Conservation (phyloP, 1,284 basidiomycete genomes). For the Cryptococcus sp. region DNA sequence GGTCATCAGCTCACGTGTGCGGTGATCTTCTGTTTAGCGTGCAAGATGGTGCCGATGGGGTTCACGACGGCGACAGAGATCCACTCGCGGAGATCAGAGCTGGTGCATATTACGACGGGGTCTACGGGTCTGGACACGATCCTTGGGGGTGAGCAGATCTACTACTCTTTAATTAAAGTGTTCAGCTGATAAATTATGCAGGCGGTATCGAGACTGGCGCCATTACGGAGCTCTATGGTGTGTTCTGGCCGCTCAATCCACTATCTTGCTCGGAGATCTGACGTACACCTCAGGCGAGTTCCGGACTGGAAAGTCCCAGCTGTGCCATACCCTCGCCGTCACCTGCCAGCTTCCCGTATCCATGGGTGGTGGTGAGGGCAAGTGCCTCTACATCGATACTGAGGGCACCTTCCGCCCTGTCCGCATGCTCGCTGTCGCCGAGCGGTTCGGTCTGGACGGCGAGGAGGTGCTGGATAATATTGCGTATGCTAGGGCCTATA, state of each 20-base stretch:
- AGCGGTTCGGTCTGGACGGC: conserved; percentile 90
- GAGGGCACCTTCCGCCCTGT: conserved; percentile 98
- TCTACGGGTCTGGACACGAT: conserved; percentile 94
- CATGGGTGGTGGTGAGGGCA: conserved; percentile 99
- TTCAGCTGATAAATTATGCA: conserved; percentile 36
- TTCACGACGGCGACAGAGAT: conserved; percentile 99
- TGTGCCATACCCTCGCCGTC: conserved; percentile 96
- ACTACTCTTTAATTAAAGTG: background rate
- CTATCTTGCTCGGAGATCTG: background rate
- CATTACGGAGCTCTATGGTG: conserved; percentile 94
- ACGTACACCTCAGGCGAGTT: conserved; percentile 62
- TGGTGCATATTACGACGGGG: conserved; percentile 95
- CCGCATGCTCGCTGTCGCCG: conserved; percentile 88
- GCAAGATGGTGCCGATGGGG: conserved; percentile 93
- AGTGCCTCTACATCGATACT: conserved; percentile 98
- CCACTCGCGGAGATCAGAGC: conserved; percentile 89
- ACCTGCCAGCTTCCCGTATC: conserved; percentile 94
- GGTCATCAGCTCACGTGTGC: background rate
- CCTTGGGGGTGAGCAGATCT: conserved; percentile 67
- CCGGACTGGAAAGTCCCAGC: conserved; percentile 95
- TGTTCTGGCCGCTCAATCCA: conserved; percentile 3
- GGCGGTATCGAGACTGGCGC: conserved; percentile 97
- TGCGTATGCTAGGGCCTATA: conserved; percentile 97
- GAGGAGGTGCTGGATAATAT: conserved; percentile 99
- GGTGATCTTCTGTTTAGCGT: conserved; percentile 58